Percentiles rank a stretch among this genome's conserved stretches.
phyloP scores from a whole-genome alignment of 257 asterid species.

The Solanum tarapatanum region DNA sequence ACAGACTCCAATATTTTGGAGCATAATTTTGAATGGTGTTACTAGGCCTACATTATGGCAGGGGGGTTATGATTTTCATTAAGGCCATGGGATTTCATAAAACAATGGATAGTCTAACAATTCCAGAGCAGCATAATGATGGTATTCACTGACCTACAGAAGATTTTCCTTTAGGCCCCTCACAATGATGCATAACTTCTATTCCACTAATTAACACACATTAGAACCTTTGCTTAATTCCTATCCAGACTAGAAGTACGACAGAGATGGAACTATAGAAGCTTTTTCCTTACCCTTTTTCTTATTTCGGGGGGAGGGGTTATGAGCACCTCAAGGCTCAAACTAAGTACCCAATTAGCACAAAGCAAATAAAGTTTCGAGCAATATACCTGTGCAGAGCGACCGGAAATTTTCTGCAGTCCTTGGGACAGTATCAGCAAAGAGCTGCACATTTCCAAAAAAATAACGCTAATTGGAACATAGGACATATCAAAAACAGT shows the following conservation, averaged over 20 bases:
- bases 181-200: not conserved
- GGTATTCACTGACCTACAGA: not conserved
- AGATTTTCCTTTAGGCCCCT: not conserved
- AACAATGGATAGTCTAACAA: not conserved
- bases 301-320: not conserved
- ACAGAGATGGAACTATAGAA: not conserved
- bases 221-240: not conserved
- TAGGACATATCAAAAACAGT: not conserved
- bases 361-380: not conserved
- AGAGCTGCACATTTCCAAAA: slow-evolving; percentile 46
- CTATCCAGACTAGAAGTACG: not conserved
- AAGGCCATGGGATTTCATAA: not conserved
- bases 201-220: not conserved
- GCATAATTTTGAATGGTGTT: not conserved
- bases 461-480: not conserved
- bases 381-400: slow-evolving; percentile 73
- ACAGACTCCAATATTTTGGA: not conserved
- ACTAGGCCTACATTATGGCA: not conserved
- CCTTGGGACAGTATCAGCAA: slow-evolving; percentile 86
- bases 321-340: not conserved
- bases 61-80: not conserved
- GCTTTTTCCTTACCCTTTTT: not conserved
- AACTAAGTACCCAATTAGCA: not conserved
- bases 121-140: not conserved
- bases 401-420: slow-evolving; percentile 97